These are phyloP conservation scores for Penicillium decumbens DNA, from an alignment of 2,329 filamentous ascomycete species.

Conservation along the genomic window DNA sequence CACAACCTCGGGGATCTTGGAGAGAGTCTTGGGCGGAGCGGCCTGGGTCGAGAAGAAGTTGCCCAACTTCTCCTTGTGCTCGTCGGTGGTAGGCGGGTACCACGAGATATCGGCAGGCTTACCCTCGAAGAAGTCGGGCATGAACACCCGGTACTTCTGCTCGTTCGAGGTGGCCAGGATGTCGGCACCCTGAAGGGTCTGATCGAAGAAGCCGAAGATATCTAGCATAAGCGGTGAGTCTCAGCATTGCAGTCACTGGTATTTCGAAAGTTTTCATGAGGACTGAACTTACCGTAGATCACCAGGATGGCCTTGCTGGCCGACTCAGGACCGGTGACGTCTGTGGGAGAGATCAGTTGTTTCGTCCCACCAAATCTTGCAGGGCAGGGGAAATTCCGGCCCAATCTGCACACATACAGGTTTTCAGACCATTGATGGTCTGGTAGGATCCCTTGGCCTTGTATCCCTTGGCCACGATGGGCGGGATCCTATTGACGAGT, in stretches of 20 bases:
- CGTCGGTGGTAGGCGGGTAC: slow-evolving; percentile 58
- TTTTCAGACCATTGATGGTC: slow-evolving; percentile 58
- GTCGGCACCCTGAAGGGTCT: slow-evolving; percentile 60
- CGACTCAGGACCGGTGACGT: slow-evolving; percentile 53
- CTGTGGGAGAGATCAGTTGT: slow-evolving; percentile 27
- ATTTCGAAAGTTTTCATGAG: not conserved
- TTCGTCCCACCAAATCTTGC: not conserved
- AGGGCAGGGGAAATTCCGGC: not conserved
- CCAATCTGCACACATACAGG: slow-evolving; percentile 42
- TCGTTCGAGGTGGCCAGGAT: slow-evolving; percentile 57
- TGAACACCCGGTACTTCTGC: slow-evolving; percentile 75
- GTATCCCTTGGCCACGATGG: slow-evolving; percentile 46
- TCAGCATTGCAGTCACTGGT: not conserved
- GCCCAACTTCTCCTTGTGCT: slow-evolving; percentile 57
- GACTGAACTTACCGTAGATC: slow-evolving; percentile 44
- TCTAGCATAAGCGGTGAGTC: slow-evolving; percentile 33
- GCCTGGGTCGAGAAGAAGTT: slow-evolving; percentile 56
- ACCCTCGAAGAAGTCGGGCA: slow-evolving; percentile 87
- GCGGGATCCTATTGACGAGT: slow-evolving; percentile 35
- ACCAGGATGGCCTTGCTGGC: slow-evolving; percentile 56
- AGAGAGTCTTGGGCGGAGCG: slow-evolving; percentile 54
- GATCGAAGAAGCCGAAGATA: slow-evolving; percentile 61
- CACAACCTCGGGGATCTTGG: slow-evolving; percentile 53
- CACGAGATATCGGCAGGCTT: slow-evolving; percentile 60
- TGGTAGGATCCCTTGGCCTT: slow-evolving; percentile 56